Conservation (phyloP, 208 protist genomes). For the Trypanosoma avium region DNA sequence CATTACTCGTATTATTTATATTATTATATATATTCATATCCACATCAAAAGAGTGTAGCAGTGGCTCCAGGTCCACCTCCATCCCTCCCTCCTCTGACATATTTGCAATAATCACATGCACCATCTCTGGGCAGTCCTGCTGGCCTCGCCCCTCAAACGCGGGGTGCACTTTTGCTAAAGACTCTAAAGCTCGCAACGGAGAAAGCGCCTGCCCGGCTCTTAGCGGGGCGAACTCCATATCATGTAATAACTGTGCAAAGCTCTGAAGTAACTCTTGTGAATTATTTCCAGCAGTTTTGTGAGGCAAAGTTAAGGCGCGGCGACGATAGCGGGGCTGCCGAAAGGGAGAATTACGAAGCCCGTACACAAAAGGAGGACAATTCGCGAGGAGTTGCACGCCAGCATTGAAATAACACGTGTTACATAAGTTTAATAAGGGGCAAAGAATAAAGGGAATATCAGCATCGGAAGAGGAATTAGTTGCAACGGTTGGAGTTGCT, state of each 20-base stretch:
- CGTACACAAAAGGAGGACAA: constrained; percentile 74
- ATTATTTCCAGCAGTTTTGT: constrained; percentile 23
- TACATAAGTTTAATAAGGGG: constrained; percentile 94
- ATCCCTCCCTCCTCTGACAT: constrained; percentile 75
- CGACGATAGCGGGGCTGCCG: constrained; percentile 4
- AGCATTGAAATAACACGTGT: constrained; percentile 98
- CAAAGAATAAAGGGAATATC: constrained; percentile 53
- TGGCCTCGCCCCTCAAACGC: constrained; percentile 82
- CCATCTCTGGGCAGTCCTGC: constrained; percentile 90
- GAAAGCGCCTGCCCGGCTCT: constrained; percentile 32
- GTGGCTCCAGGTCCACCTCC: constrained; percentile 43
- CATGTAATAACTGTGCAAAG: constrained; percentile 45
- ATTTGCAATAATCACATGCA: constrained; percentile 58
- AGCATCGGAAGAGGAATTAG: neutral
- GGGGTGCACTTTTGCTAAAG: constrained; percentile 55
- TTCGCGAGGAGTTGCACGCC: constrained; percentile 94
- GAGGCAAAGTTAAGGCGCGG: constrained; percentile 27
- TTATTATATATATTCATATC: constrained; percentile 10
- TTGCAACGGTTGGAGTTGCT: neutral
- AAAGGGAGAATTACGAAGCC: constrained; percentile 49
- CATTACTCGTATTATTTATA: no score
- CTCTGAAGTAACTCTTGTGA: constrained; percentile 48
- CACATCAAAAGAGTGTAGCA: constrained; percentile 50
- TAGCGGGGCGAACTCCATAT: constrained; percentile 57
- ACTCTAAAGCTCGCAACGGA: constrained; percentile 49